Conservation (phyloP, 495 filamentous ascomycete species). For the Choiromyces venosus region DNA sequence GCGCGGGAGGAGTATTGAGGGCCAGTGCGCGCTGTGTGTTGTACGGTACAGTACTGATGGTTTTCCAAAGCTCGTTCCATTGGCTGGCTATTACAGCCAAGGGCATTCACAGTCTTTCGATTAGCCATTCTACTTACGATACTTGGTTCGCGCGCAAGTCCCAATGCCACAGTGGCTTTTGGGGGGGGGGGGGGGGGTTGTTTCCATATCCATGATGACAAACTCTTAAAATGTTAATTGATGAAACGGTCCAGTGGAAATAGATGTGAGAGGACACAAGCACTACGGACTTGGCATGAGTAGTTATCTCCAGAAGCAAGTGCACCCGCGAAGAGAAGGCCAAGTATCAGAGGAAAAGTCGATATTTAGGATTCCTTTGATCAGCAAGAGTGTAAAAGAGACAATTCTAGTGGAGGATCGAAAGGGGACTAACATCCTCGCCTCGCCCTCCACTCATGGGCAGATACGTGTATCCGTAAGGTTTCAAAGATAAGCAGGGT, state of each 20-base stretch:
- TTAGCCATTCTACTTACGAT: too few relatives aligned
- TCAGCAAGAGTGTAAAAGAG: background rate
- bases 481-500: too few relatives aligned
- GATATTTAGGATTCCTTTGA: too few relatives aligned
- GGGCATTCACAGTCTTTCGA: background rate
- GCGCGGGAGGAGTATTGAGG: background rate
- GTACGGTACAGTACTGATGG: background rate
- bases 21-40: background rate
- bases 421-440: background rate
- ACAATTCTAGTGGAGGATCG: background rate
- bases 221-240: background rate
- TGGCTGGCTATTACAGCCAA: background rate
- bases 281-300: background rate
- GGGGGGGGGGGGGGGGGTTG: background rate
- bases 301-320: background rate
- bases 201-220: background rate
- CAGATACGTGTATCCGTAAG: slow-evolving; percentile 2
- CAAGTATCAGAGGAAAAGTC: background rate
- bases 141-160: too few relatives aligned
- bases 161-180: background rate
- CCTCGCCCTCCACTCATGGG: background rate
- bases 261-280: background rate
- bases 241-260: background rate
- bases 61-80: background rate
- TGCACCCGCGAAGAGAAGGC: background rate